A percentile compares a stretch with the other conserved stretches of the same genome.
Conservation (phyloP, 1,284 basidiomycete species). For the Sporisorium exsertum region DNA sequence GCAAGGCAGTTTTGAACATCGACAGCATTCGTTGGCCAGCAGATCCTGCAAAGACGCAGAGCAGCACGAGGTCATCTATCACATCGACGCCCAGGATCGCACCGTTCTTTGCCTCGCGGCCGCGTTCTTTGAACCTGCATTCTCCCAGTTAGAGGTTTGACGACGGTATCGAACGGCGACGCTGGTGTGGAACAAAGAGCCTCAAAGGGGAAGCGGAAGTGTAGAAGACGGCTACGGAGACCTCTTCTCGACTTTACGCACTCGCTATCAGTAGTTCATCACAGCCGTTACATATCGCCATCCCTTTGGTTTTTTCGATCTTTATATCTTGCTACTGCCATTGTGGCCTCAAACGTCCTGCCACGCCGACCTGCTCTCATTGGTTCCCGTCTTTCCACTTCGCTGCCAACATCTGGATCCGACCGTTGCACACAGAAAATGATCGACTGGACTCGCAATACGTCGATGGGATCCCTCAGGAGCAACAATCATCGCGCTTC, state of each 20-base stretch:
- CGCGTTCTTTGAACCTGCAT: no score
- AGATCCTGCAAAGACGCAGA: neutral
- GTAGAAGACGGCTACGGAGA: no score
- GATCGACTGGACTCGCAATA: neutral
- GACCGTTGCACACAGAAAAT: neutral
- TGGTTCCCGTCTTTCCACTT: neutral
- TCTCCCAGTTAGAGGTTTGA: no score
- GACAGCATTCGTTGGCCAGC: neutral
- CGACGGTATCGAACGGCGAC: no score
- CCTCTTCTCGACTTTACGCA: no score
- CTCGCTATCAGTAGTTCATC: neutral
- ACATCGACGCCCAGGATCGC: neutral
- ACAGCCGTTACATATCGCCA: neutral
- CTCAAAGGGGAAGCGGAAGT: no score
- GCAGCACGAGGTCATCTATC: neutral
- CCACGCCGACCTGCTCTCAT: neutral
- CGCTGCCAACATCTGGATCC: neutral
- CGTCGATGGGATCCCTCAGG: neutral
- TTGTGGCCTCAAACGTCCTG: neutral
- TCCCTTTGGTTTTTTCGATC: neutral
- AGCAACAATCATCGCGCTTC: conserved; percentile 2
- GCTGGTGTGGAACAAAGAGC: no score
- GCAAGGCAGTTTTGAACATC: neutral
- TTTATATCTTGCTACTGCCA: neutral
- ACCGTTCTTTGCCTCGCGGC: no score